Evolutionary conservation across 2,329 filamentous ascomycete genomes (phyloP).

Genomic region (Trichoderma sp.): DNA sequence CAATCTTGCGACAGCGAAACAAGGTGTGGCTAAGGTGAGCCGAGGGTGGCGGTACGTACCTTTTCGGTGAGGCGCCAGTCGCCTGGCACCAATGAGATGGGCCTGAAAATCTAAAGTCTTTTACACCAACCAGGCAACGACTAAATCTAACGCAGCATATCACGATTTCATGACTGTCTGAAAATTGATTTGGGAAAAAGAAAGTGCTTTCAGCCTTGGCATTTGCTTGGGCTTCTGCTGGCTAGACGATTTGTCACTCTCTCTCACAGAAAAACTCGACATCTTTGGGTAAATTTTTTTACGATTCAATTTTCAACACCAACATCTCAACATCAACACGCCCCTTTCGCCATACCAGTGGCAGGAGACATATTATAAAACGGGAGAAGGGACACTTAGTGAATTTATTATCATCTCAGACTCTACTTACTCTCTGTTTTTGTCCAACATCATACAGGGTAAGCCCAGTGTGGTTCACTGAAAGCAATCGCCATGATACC

Average conservation of each 20-base stretch:
- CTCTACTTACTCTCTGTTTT: not conserved
- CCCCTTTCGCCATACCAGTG: not conserved
- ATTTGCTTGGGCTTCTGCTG: not conserved
- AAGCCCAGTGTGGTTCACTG: not conserved
- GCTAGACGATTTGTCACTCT: not conserved
- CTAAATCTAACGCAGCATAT: not conserved
- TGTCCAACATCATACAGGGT: not conserved
- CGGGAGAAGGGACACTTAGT: no score
- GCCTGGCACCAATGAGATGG: not conserved
- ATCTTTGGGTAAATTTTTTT: not conserved
- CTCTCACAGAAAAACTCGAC: not conserved
- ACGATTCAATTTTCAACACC: not conserved
- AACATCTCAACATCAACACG: not conserved
- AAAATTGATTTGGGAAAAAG: not conserved
- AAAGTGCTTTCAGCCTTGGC: not conserved
- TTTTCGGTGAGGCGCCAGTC: not conserved
- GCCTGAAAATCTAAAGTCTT: not conserved
- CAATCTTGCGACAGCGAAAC: slow-evolving; percentile 12
- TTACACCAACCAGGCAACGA: not conserved
- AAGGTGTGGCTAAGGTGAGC: slow-evolving; percentile 16
- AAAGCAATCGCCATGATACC: slow-evolving; percentile 42
- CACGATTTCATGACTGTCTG: not conserved
- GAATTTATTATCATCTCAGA: not conserved
- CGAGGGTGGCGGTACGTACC: slow-evolving; percentile 15
- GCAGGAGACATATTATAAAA: not conserved